Conservation (phyloP, 2,329 filamentous ascomycete species). For the Didymella arachidicola region DNA sequence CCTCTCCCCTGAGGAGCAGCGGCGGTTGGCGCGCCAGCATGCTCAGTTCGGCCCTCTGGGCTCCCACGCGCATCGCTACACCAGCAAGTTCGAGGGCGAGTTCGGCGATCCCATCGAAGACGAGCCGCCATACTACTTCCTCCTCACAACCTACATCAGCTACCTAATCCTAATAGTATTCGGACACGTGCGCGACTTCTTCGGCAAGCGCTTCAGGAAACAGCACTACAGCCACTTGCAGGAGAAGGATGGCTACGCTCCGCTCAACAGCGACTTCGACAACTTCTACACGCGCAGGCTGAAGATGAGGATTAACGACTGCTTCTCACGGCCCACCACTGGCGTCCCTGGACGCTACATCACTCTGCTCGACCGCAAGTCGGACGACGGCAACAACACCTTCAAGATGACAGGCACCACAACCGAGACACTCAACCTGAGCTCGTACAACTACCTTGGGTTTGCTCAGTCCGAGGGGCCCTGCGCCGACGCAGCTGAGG, state of each 20-base stretch:
- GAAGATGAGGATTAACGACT: conserved; percentile 95
- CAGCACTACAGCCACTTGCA: conserved; percentile 86
- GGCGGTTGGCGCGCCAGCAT: conserved; percentile 77
- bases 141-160: conserved; percentile 97
- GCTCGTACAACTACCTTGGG: conserved; percentile 98
- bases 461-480: conserved; percentile 98
- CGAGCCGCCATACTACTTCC: conserved; percentile 94
- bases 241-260: conserved; percentile 86
- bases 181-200: conserved; percentile 95
- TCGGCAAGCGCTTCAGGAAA: conserved; percentile 92
- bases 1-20: conserved; percentile 81
- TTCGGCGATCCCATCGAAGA: conserved; percentile 88
- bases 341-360: conserved; percentile 95
- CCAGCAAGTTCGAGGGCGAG: conserved; percentile 84
- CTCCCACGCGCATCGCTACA: conserved; percentile 83
- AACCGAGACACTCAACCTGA: conserved; percentile 97
- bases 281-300: conserved; percentile 95
- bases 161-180: conserved; percentile 96
- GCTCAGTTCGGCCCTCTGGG: conserved; percentile 90
- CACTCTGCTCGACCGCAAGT: conserved; percentile 88
- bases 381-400: conserved; percentile 87
- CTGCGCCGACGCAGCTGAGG: conserved; percentile 92
- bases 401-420: conserved; percentile 89
- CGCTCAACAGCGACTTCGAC: conserved; percentile 97
- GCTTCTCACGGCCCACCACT: conserved; percentile 89